A percentile compares a stretch with the other conserved stretches of the same genome.
Evolutionary conservation across 208 protist genomes (phyloP).

Genomic region (Trypanosoma conorhini): DNA sequence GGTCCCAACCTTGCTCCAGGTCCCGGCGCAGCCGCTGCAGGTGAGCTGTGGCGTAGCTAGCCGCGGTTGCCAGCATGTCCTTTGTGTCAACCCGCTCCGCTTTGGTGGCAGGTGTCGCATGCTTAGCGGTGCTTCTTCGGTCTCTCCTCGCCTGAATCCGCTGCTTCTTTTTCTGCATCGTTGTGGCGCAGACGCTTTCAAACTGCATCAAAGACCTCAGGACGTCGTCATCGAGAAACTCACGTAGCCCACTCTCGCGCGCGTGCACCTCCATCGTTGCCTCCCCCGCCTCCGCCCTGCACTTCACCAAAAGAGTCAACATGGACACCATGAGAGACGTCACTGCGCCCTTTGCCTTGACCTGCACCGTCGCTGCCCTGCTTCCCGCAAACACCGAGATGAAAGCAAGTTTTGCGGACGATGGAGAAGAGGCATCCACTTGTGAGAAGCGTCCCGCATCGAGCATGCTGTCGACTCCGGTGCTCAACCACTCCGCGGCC

Average conservation of each 20-base stretch:
- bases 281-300: slow-evolving; percentile 9
- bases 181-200: slow-evolving; percentile 6
- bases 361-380: background rate
- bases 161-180: slow-evolving; percentile 17
- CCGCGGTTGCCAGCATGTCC: background rate
- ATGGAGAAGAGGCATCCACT: background rate
- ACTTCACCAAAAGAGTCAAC: slow-evolving; percentile 26
- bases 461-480: slow-evolving; percentile 12
- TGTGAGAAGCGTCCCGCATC: background rate
- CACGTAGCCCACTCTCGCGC: slow-evolving; percentile 4
- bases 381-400: slow-evolving; percentile 5
- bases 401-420: background rate
- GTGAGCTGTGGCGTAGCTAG: background rate
- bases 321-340: slow-evolving; percentile 9
- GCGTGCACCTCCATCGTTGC: background rate
- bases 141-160: slow-evolving; percentile 14
- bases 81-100: background rate
- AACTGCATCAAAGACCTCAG: slow-evolving; percentile 26
- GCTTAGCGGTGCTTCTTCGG: background rate
- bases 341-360: background rate
- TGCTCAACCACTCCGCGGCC: slow-evolving; percentile 21
- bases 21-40: background rate
- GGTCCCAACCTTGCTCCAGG: background rate
- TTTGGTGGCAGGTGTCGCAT: background rate
- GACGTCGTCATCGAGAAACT: slow-evolving; percentile 11